Evolutionary conservation across 2,329 filamentous ascomycete species (phyloP).

Genomic region (Epichloe gansuensis): DNA sequence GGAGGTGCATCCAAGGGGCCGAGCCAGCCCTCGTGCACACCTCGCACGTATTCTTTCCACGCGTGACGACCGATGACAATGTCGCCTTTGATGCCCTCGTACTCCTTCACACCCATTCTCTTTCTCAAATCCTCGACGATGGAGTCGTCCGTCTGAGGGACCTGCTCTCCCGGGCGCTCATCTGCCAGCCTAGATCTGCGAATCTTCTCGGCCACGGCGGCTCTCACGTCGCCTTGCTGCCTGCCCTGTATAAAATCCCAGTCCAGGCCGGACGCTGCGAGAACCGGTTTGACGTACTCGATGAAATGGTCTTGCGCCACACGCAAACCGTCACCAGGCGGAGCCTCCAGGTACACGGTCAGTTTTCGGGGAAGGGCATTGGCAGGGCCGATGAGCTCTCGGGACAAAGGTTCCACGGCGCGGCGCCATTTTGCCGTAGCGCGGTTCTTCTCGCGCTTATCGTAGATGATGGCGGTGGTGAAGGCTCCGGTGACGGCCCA

Average conservation of each 20-base stretch:
- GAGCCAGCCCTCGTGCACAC: conserved; percentile 91
- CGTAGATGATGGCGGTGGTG: conserved; percentile 74
- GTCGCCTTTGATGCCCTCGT: conserved; percentile 66
- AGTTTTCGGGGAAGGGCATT: conserved; percentile 70
- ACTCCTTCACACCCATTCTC: conserved; percentile 56
- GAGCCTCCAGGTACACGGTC: conserved; percentile 74
- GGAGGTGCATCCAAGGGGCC: conserved; percentile 62
- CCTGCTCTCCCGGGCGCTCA: conserved; percentile 35
- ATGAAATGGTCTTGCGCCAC: conserved; percentile 88
- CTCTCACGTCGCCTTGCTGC: conserved; percentile 83
- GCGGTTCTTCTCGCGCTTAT: conserved; percentile 78
- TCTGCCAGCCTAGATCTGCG: conserved; percentile 55
- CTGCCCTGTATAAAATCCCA: conserved; percentile 94
- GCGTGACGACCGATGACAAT: conserved; percentile 81
- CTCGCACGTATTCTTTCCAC: conserved; percentile 95
- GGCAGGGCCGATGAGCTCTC: conserved; percentile 55
- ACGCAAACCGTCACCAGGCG: conserved; percentile 75
- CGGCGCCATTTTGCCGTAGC: conserved; percentile 79
- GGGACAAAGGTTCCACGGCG: conserved; percentile 71
- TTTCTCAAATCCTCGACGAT: conserved; percentile 51
- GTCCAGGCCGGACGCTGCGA: conserved; percentile 81
- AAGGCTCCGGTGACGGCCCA: conserved; percentile 67
- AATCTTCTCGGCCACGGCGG: conserved; percentile 76
- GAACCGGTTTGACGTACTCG: conserved; percentile 86
- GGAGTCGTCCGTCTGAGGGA: conserved; percentile 37